Evolutionary conservation across 768 basidiomycete genomes (phyloP).

Genomic region (Obba rivulosa): DNA sequence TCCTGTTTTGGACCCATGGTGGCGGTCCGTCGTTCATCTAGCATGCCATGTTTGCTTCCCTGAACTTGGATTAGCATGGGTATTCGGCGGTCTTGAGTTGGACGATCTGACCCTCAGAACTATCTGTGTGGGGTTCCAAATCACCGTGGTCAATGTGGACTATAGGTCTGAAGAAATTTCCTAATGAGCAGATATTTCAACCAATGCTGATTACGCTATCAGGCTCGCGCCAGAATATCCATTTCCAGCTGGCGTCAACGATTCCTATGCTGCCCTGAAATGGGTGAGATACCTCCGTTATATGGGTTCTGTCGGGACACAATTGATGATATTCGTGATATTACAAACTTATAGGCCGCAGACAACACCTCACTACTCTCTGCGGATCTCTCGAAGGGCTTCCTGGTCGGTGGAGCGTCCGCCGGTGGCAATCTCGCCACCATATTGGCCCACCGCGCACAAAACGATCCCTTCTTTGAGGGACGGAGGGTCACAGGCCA

Average conservation of each 20-base stretch:
- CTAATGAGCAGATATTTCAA: not conserved
- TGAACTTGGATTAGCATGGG: slow-evolving; percentile 4
- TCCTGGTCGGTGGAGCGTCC: slow-evolving; percentile 18
- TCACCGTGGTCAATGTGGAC: slow-evolving; percentile 16
- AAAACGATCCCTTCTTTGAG: slow-evolving; percentile 17
- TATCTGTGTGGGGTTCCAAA: slow-evolving; percentile 10
- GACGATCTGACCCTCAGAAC: slow-evolving; percentile 17
- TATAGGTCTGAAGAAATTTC: slow-evolving; percentile 9
- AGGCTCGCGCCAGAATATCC: slow-evolving; percentile 23
- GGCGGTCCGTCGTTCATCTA: slow-evolving; percentile 4
- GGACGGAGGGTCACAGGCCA: slow-evolving; percentile 18
- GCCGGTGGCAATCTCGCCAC: slow-evolving; percentile 18
- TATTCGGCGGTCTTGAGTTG: slow-evolving; percentile 5
- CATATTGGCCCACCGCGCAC: slow-evolving; percentile 14
- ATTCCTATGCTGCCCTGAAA: slow-evolving; percentile 20
- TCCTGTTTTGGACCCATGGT: slow-evolving; percentile 8
- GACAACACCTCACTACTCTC: slow-evolving; percentile 1
- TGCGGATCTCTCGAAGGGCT: slow-evolving; percentile 13
- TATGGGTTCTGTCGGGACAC: not conserved
- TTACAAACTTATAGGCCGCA: slow-evolving; percentile 5
- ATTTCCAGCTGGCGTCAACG: slow-evolving; percentile 18
- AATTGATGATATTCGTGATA: not conserved
- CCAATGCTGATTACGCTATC: not conserved
- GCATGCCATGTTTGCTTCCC: not conserved
- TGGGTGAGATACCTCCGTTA: slow-evolving; percentile 12